These are phyloP conservation scores for Starmerella vaccinii DNA, from an alignment of 805 yeast species.

Conservation along the genomic window DNA sequence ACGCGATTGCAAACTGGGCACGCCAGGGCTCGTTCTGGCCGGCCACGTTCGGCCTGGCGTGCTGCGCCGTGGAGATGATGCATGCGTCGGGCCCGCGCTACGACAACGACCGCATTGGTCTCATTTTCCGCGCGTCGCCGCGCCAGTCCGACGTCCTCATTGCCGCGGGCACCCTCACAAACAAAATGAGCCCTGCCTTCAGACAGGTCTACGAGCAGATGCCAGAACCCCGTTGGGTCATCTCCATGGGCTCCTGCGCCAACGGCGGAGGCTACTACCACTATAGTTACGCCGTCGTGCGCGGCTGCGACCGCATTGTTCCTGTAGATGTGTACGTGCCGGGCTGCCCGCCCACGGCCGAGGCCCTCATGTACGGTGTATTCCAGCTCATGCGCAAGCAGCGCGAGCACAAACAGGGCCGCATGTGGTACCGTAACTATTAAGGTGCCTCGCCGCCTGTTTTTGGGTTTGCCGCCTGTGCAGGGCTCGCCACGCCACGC, in stretches of 20 bases:
- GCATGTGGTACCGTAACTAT: slow-evolving; percentile 72
- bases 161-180: slow-evolving; percentile 84
- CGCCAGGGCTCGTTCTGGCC: slow-evolving; percentile 91
- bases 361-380: slow-evolving; percentile 83
- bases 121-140: slow-evolving; percentile 87
- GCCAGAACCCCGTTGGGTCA: slow-evolving; percentile 93
- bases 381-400: slow-evolving; percentile 84
- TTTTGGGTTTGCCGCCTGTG: background rate
- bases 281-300: slow-evolving; percentile 76
- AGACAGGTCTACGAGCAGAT: slow-evolving; percentile 89
- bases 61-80: slow-evolving; percentile 95
- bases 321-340: slow-evolving; percentile 89
- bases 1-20: slow-evolving; percentile 80
- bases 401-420: slow-evolving; percentile 67
- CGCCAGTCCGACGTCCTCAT: slow-evolving; percentile 88
- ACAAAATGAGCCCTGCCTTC: slow-evolving; percentile 88
- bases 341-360: slow-evolving; percentile 87
- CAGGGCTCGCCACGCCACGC: background rate
- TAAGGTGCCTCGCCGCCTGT: background rate
- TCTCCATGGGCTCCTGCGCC: slow-evolving; percentile 90
- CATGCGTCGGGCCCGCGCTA: slow-evolving; percentile 83
- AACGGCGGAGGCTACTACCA: slow-evolving; percentile 91
- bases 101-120: slow-evolving; percentile 86
- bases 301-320: slow-evolving; percentile 81
- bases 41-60: slow-evolving; percentile 80